A percentile compares a stretch with the other conserved stretches of the same genome.
These are phyloP conservation scores for Monosporascus sp. DNA, from an alignment of 2,329 filamentous ascomycete genomes.

Conservation along the genomic window DNA sequence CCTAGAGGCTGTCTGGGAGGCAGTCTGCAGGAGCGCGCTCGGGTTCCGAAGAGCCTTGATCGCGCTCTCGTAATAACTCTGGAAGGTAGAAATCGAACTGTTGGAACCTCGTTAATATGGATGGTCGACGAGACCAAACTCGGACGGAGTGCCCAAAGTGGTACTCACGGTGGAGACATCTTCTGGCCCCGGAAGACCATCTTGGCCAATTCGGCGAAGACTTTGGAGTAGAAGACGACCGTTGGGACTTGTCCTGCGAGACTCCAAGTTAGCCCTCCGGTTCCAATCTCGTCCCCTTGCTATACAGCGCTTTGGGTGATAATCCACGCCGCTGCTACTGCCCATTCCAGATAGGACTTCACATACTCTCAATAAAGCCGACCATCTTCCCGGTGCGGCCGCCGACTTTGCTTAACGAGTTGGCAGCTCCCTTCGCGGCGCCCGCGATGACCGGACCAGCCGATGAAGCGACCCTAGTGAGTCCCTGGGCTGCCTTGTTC, in stretches of 20 bases:
- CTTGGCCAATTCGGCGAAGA: conserved; percentile 81
- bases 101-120: conserved; percentile 9
- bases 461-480: conserved; percentile 74
- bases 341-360: background rate
- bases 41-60: conserved; percentile 69
- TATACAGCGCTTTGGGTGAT: too few species aligned
- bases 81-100: conserved; percentile 76
- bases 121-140: background rate
- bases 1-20: conserved; percentile 39
- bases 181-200: conserved; percentile 82
- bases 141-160: background rate
- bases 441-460: conserved; percentile 73
- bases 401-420: conserved; percentile 69
- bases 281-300: too few species aligned
- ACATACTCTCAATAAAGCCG: conserved; percentile 80
- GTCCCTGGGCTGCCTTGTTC: conserved; percentile 72
- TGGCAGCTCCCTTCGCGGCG: conserved; percentile 62
- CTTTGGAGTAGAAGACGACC: conserved; percentile 86
- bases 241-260: conserved; percentile 73
- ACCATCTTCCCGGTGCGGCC: conserved; percentile 77
- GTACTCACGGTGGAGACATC: conserved; percentile 90
- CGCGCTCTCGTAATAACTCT: conserved; percentile 75
- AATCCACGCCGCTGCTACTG: too few species aligned
- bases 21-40: conserved; percentile 45
- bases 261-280: too few species aligned